Conservation (phyloP, 129 eudicot genomes). For the Oenanthe sinensis region DNA sequence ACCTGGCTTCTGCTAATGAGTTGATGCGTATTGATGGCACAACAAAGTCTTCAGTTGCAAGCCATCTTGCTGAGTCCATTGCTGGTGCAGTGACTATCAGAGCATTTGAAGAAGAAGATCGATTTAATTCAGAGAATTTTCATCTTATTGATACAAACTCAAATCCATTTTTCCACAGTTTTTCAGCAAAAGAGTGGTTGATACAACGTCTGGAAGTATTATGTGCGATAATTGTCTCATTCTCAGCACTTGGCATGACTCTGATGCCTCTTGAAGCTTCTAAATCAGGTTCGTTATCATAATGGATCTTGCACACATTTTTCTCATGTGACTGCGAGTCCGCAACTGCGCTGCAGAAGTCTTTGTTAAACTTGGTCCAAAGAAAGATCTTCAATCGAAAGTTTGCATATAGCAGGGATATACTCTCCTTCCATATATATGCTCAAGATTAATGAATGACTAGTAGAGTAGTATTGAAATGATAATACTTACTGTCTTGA, state of each 20-base stretch:
- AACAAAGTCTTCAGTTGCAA: constrained; percentile 58
- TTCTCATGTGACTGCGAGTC: constrained; percentile 3
- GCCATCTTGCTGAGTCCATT: constrained; percentile 63
- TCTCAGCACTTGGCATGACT: constrained; percentile 48
- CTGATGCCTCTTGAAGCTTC: constrained; percentile 43
- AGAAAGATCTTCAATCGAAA: not conserved
- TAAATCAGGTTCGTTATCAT: constrained; percentile 37
- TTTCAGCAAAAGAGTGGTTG: constrained; percentile 74
- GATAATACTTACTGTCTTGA: not conserved
- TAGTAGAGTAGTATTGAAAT: not conserved
- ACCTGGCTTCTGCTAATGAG: constrained; percentile 68
- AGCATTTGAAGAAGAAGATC: constrained; percentile 68
- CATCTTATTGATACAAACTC: constrained; percentile 53
- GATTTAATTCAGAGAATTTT: constrained; percentile 36
- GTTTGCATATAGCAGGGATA: not conserved
- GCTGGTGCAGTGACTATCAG: constrained; percentile 70
- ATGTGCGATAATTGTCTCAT: constrained; percentile 48
- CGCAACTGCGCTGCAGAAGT: not conserved
- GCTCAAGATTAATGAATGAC: not conserved
- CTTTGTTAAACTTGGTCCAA: not conserved
- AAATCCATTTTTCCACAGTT: constrained; percentile 52
- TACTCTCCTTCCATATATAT: not conserved
- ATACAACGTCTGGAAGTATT: constrained; percentile 59
- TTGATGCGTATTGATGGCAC: constrained; percentile 77
- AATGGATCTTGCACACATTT: not conserved